Base-by-base conservation (phyloP, 1,284 basidiomycete species). In the Schizophyllum commune region DNA sequence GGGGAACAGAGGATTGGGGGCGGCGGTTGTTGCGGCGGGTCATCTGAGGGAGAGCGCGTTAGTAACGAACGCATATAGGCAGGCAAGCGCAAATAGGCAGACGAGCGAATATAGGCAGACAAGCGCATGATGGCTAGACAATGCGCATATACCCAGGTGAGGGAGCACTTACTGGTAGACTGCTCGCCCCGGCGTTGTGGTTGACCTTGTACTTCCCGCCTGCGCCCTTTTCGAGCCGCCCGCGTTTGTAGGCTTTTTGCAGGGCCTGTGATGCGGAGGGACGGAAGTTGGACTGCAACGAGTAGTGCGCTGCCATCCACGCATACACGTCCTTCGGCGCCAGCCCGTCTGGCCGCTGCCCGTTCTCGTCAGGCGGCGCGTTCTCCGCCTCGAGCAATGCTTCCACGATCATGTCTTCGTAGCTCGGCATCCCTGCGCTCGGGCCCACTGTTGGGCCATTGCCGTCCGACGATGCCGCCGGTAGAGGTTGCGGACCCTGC, bases 351-450 rank as follows among this genome's bases (percentile, higher is more conserved):
- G 83, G 76, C 61, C 90, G 39, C 39, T 47, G 39, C 19, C 53
- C 53, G 9, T 55, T 15, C 53, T 72, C 53, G 53, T 27, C 53
- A 3, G 53, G 53, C 3, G 53, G 53, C 53, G 53, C 53, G 20
- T 21, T 20, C 53, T 63, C 76, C 55, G 81, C 78, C 60, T 85
- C 87, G 27, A 75, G 70, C 21, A 92, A 74, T 0, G 89, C 89
- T 68, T 90, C 87, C 7, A 88, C 89, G 39, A 92, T 88, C 91
- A 92, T 92, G 65, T 92, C 89, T 67, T 92, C 90, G 63, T 92
- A 92, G 64, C 87, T 89, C 9, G 91, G 91, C 52, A 92, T 75
- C 68, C 90, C 89, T 52, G 90, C 88, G 17, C 39, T 47, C 39
- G 39, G 39, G 39, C 39, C 39, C 17, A 47, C 39, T 3, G 39